A percentile compares a stretch with the other conserved stretches of the same genome.
These are phyloP conservation scores for Nemophila menziesii DNA, from an alignment of 257 asterid genomes.

Conservation along the genomic window DNA sequence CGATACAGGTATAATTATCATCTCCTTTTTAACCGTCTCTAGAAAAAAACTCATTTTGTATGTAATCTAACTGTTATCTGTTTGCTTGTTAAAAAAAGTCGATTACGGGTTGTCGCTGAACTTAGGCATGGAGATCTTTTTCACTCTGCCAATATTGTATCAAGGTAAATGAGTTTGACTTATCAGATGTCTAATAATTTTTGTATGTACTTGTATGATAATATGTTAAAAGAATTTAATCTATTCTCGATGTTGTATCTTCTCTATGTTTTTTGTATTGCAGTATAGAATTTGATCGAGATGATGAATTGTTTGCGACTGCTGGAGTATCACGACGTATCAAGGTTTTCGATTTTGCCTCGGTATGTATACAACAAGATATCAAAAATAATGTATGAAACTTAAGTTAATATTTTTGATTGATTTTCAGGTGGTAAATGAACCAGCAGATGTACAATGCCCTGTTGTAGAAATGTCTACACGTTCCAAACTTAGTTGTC, in stretches of 20 bases:
- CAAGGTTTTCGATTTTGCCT: conserved; percentile 39
- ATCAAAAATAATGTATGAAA: background rate
- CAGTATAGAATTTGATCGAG: conserved; percentile 49
- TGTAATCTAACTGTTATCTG: conserved; percentile 1
- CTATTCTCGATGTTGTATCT: background rate
- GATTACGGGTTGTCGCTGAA: conserved; percentile 77
- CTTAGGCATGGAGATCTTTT: conserved; percentile 72
- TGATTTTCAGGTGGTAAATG: conserved; percentile 30
- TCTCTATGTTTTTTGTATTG: conserved; percentile 13
- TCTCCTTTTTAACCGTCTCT: background rate
- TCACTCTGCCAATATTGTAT: conserved; percentile 75
- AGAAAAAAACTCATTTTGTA: background rate
- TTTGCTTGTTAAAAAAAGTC: conserved; percentile 38
- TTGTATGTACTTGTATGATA: background rate
- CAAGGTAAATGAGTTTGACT: conserved; percentile 40
- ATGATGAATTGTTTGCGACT: conserved; percentile 45
- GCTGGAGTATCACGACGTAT: conserved; percentile 48
- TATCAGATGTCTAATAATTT: too few species aligned
- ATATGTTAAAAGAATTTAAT: background rate
- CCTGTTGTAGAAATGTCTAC: conserved; percentile 43
- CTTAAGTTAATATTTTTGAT: conserved; percentile 7
- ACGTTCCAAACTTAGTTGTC: conserved; percentile 35
- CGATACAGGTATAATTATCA: conserved; percentile 41
- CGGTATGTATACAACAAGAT: conserved; percentile 24
- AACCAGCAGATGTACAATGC: conserved; percentile 31